phyloP scores from a whole-genome alignment of 2,329 filamentous ascomycete genomes.

The Calonectria multiphialidica region DNA sequence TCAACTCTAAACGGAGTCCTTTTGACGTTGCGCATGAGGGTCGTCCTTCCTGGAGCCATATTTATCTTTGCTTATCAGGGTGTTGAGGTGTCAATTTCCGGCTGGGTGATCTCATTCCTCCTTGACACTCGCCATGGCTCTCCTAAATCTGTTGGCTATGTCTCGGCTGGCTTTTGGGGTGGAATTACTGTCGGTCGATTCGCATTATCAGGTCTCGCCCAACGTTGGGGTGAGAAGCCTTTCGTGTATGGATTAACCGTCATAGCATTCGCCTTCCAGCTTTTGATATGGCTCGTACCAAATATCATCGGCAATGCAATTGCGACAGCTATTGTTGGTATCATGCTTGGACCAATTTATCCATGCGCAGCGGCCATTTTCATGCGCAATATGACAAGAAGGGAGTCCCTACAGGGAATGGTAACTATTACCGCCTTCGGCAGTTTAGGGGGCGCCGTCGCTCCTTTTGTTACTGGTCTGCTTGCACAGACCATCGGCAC shows the following conservation, averaged over 20 bases:
- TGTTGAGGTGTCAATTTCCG: constrained; percentile 84
- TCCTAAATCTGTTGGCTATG: too few relatives aligned
- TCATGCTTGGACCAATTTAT: constrained; percentile 84
- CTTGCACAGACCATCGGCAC: constrained; percentile 72
- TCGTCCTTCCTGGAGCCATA: constrained; percentile 79
- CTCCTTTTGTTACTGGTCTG: constrained; percentile 74
- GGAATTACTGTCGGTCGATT: constrained; percentile 82
- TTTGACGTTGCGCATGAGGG: constrained; percentile 61
- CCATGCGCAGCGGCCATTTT: constrained; percentile 75
- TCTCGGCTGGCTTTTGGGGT: too few relatives aligned
- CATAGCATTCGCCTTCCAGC: constrained; percentile 74
- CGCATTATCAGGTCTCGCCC: constrained; percentile 73
- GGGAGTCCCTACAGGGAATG: constrained; percentile 73
- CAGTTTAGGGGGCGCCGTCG: constrained; percentile 75
- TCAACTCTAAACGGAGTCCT: constrained; percentile 57
- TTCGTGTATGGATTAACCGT: constrained; percentile 74
- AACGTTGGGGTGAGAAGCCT: constrained; percentile 75
- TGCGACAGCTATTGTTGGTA: constrained; percentile 75
- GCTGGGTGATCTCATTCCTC: constrained; percentile 89
- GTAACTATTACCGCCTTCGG: constrained; percentile 78
- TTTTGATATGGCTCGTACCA: constrained; percentile 82
- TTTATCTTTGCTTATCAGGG: constrained; percentile 92
- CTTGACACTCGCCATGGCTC: constrained; percentile 78
- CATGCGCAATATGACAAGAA: constrained; percentile 67
- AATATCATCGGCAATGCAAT: constrained; percentile 78